Base-by-base conservation (phyloP, 2,329 filamentous ascomycete genomes). In the Colletotrichum scovillei region DNA sequence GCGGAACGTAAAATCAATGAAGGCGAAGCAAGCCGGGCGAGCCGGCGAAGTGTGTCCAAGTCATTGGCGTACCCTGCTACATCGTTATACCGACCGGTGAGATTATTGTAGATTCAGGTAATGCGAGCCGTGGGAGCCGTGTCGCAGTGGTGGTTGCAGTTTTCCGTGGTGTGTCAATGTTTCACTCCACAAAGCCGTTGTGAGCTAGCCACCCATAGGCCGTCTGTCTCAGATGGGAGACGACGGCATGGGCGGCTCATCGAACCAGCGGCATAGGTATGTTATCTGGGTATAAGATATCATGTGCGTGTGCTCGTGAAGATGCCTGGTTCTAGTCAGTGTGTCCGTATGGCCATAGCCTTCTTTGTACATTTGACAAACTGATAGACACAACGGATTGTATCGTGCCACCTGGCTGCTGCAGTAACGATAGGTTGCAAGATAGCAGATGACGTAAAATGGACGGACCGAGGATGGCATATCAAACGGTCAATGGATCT, bases 201-300 rank as follows among this genome's bases (percentile, higher is more conserved):
- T 30, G 8, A 62, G 60, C 60, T 65, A 73, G 26, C 16, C 32
- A 5, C 32, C 70, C 67, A 55, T 60, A 65, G 55, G 55, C 67
- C 35, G 60, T 60, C 32, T 73, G 62, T 73, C 62, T 66, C 55
- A 70, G 56, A 65, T 52, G 60, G 64, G 70, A 57, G 70, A 57
- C 56, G 67, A 73, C 46, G 60, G 67, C 56, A 53, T 49, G 55
- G 12, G 49, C 55, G 38, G 66, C 53, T 58, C 59, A 55, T 64
- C 24, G 42, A 28, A 53, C 58, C 30, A 32, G 59, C 59, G 32
- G 35, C 52, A 24, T 32, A 52, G 59, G 55, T n/a, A 46, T 70
- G 38, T 19, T 4, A 35, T 52, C 46, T 49, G 30, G 49, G 65
- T 22, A 52, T 38, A 26, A 32, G n/a, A 42, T 38, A 19, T 6